Conservation (phyloP, 2,329 filamentous ascomycete genomes). For the Cytospora schulzeri region DNA sequence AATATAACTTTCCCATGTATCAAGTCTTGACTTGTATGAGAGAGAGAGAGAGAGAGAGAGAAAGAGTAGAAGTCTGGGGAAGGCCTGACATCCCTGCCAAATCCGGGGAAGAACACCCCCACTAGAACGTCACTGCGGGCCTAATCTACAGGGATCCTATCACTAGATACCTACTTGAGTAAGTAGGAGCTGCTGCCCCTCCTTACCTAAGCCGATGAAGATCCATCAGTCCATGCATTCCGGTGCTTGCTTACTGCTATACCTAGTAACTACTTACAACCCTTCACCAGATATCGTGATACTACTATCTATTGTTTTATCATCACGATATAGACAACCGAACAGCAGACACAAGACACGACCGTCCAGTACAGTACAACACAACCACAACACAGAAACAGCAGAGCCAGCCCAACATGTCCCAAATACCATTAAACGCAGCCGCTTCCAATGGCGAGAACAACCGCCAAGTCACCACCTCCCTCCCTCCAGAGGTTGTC, state of each 20-base stretch:
- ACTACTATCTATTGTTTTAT: too few species aligned
- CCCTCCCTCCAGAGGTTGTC: conserved; percentile 81
- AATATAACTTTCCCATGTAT: neutral
- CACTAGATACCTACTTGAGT: neutral
- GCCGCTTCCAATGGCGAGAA: conserved; percentile 75
- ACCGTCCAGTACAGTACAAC: conserved; percentile 5
- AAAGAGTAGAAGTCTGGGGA: neutral
- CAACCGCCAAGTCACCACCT: conserved; percentile 67
- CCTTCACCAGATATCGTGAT: too few species aligned
- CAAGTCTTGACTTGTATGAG: neutral
- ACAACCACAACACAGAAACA: too few species aligned
- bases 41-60: neutral
- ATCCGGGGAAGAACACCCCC: conserved; percentile 14
- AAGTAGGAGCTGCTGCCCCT: conserved; percentile 1
- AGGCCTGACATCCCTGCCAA: conserved; percentile 5
- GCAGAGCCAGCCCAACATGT: conserved; percentile 42
- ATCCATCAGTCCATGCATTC: neutral
- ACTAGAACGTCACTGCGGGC: conserved; percentile 21
- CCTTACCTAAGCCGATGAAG: conserved; percentile 24
- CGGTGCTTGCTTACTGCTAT: neutral
- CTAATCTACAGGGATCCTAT: neutral
- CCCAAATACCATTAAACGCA: conserved; percentile 72
- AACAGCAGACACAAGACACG: neutral
- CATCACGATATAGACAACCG: neutral
- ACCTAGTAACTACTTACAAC: too few species aligned